Conservation (phyloP, 768 basidiomycete species). For the Lenzites betulinus region DNA sequence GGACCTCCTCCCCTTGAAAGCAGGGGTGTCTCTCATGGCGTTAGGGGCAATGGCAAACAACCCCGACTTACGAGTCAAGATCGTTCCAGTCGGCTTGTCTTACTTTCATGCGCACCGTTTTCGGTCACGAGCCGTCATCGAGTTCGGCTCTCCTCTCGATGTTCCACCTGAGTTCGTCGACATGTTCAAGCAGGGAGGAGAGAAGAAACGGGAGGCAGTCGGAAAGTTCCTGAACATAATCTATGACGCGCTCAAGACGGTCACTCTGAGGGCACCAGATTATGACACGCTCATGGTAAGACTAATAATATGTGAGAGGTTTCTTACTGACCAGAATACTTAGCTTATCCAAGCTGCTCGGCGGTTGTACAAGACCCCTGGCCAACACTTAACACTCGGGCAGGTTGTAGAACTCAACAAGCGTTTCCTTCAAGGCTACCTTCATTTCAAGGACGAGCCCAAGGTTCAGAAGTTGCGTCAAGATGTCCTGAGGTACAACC, state of each 20-base stretch:
- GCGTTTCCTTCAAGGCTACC: constrained; percentile 90
- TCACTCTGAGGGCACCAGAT: constrained; percentile 93
- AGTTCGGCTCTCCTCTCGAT: constrained; percentile 90
- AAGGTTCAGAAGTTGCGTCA: constrained; percentile 77
- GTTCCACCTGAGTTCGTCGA: constrained; percentile 89
- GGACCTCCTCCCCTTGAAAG: constrained; percentile 94
- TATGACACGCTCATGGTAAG: constrained; percentile 96
- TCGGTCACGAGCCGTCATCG: constrained; percentile 94
- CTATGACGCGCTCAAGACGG: constrained; percentile 92
- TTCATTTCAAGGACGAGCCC: constrained; percentile 90
- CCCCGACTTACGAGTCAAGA: constrained; percentile 82
- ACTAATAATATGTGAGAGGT: background rate
- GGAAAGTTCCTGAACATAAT: constrained; percentile 86
- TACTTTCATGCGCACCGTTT: constrained; percentile 61
- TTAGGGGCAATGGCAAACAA: constrained; percentile 96
- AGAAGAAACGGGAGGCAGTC: constrained; percentile 87
- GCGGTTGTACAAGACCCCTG: constrained; percentile 90
- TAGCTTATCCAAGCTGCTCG: constrained; percentile 96
- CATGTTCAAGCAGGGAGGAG: constrained; percentile 89
- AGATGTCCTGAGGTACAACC: constrained; percentile 89
- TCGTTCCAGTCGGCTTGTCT: constrained; percentile 63
- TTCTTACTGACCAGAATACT: background rate
- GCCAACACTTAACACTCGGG: constrained; percentile 89
- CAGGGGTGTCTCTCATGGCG: constrained; percentile 97
- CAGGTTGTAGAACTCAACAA: constrained; percentile 96